These are phyloP conservation scores for Hymenoscyphus occultus DNA, from an alignment of 2,329 filamentous ascomycete genomes.

Conservation along the genomic window DNA sequence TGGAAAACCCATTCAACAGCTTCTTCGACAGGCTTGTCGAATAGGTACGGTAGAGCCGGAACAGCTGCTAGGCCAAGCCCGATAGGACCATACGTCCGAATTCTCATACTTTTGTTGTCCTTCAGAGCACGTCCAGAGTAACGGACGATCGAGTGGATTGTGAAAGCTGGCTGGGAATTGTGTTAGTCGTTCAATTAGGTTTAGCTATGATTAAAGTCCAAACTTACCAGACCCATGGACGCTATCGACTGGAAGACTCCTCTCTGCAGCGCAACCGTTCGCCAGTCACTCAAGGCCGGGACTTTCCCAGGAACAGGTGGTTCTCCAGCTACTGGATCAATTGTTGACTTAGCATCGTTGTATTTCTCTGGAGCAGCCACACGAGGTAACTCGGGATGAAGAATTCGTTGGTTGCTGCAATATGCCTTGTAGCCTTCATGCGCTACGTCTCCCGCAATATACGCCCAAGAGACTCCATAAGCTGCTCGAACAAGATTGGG, in stretches of 20 bases:
- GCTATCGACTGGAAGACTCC: slow-evolving; percentile 88
- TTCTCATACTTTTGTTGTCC: slow-evolving; percentile 67
- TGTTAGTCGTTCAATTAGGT: background rate
- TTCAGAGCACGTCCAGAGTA: slow-evolving; percentile 89
- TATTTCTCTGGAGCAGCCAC: slow-evolving; percentile 33
- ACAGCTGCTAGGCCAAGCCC: slow-evolving; percentile 76
- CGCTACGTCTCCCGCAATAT: slow-evolving; percentile 83
- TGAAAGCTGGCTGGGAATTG: slow-evolving; percentile 23
- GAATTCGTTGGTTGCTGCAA: slow-evolving; percentile 72
- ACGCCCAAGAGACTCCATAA: slow-evolving; percentile 90
- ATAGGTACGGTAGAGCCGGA: slow-evolving; percentile 78
- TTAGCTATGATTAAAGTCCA: slow-evolving; percentile 20
- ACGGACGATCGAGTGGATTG: slow-evolving; percentile 66
- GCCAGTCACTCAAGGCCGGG: slow-evolving; percentile 81
- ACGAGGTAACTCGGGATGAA: slow-evolving; percentile 62
- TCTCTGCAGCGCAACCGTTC: slow-evolving; percentile 86
- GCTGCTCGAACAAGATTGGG: slow-evolving; percentile 76
- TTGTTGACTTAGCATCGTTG: slow-evolving; percentile 32
- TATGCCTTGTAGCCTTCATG: slow-evolving; percentile 97
- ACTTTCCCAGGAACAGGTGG: slow-evolving; percentile 42
- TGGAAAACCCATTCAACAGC: slow-evolving; percentile 90
- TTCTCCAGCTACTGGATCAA: slow-evolving; percentile 18
- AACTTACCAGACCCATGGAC: slow-evolving; percentile 86
- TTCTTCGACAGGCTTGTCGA: slow-evolving; percentile 89
- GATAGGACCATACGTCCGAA: slow-evolving; percentile 88